phyloP scores from a whole-genome alignment of 352 stramenopile genomes.

The Pythium scleroteichum region DNA sequence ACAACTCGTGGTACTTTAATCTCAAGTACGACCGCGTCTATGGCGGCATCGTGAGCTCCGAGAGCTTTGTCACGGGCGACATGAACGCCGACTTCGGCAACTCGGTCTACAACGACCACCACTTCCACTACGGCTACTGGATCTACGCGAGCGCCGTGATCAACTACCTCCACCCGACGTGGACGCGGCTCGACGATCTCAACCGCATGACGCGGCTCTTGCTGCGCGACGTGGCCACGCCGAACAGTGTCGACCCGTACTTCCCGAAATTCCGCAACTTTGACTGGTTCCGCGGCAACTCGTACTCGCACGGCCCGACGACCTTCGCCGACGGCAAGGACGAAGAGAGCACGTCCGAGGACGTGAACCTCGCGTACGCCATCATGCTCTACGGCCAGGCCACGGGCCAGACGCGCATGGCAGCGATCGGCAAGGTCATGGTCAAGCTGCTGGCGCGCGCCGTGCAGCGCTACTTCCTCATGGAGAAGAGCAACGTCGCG shows the following conservation, averaged over 20 bases:
- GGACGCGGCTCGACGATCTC: conserved; percentile 45
- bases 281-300: conserved; percentile 72
- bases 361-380: conserved; percentile 68
- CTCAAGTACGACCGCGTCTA: conserved; percentile 66
- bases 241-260: conserved; percentile 46
- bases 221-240: conserved; percentile 54
- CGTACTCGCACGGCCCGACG: conserved; percentile 71
- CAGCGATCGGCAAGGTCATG: conserved; percentile 53
- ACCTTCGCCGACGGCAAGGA: conserved; percentile 63
- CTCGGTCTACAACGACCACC: conserved; percentile 77
- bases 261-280: conserved; percentile 72
- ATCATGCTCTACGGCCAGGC: conserved; percentile 48
- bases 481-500: conserved; percentile 53
- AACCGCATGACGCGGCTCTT: conserved; percentile 54
- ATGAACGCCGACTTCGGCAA: conserved; percentile 73
- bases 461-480: conserved; percentile 74
- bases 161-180: conserved; percentile 73
- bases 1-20: conserved; percentile 64
- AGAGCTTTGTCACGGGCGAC: conserved; percentile 54
- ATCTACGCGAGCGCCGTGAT: conserved; percentile 59
- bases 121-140: conserved; percentile 82
- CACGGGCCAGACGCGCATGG: conserved; percentile 45
- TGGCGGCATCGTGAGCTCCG: conserved; percentile 62
- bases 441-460: conserved; percentile 49
- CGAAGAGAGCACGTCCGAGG: conserved; percentile 64